Conservation (phyloP, 768 basidiomycete genomes). For the Podaxis carcinomalis region DNA sequence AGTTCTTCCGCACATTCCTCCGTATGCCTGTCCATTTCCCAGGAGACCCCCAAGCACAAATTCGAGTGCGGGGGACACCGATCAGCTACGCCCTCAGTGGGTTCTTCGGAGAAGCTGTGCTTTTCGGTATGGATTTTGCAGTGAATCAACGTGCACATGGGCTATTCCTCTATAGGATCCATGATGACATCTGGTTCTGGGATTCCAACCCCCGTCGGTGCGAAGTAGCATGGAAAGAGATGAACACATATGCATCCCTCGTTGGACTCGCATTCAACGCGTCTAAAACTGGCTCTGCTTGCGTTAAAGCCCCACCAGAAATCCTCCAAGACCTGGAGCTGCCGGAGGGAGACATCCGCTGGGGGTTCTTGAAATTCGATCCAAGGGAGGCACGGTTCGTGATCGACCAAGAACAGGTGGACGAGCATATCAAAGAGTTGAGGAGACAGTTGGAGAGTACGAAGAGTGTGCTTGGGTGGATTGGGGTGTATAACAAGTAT, state of each 20-base stretch:
- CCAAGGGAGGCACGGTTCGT: slow-evolving; percentile 24
- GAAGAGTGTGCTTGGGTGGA: slow-evolving; percentile 34
- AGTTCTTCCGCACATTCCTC: slow-evolving; percentile 31
- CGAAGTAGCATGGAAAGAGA: slow-evolving; percentile 34
- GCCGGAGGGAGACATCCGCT: slow-evolving; percentile 31
- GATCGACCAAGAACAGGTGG: slow-evolving; percentile 32
- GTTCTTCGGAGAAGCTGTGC: slow-evolving; percentile 35
- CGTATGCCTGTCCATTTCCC: slow-evolving; percentile 28
- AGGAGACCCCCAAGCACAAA: slow-evolving; percentile 25
- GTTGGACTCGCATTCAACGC: slow-evolving; percentile 37
- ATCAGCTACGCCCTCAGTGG: slow-evolving; percentile 37
- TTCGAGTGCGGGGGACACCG: slow-evolving; percentile 38
- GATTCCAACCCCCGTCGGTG: slow-evolving; percentile 28
- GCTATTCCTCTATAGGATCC: slow-evolving; percentile 39
- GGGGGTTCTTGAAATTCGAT: slow-evolving; percentile 38
- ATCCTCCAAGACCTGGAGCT: slow-evolving; percentile 13
- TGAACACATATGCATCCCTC: slow-evolving; percentile 34
- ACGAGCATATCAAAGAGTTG: slow-evolving; percentile 33
- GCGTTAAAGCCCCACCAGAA: slow-evolving; percentile 20
- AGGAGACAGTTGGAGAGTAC: slow-evolving; percentile 31
- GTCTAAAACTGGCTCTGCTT: slow-evolving; percentile 37
- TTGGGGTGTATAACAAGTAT: slow-evolving; percentile 36
- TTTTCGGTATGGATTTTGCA: slow-evolving; percentile 45
- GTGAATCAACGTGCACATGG: slow-evolving; percentile 39
- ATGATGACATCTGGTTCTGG: slow-evolving; percentile 46